Percentiles rank a stretch among this genome's conserved stretches.
These are phyloP conservation scores for Helicocarpus griseus DNA, from an alignment of 2,329 filamentous ascomycete species.

Conservation along the genomic window DNA sequence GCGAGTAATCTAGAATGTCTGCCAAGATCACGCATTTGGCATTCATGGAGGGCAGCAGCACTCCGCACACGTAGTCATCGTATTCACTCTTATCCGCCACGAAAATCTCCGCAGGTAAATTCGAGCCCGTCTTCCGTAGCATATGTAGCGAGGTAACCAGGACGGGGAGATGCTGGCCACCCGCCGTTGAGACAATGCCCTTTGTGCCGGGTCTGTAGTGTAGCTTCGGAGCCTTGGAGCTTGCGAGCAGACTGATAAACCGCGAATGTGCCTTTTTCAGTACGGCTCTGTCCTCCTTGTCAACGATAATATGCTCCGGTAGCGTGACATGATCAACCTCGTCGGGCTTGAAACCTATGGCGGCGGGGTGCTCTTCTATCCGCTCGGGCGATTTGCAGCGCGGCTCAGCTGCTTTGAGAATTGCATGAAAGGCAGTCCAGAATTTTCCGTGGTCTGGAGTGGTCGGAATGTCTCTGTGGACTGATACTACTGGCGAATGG, in stretches of 20 bases:
- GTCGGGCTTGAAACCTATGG: constrained; percentile 14
- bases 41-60: constrained; percentile 22
- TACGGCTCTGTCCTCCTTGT: constrained; percentile 8
- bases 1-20: constrained; percentile 26
- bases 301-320: constrained; percentile 11
- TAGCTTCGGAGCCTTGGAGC: constrained; percentile 7
- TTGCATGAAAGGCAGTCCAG: constrained; percentile 11
- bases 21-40: constrained; percentile 20
- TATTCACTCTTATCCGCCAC: constrained; percentile 20
- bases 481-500: neutral
- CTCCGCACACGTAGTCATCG: constrained; percentile 22
- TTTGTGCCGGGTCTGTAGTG: constrained; percentile 8
- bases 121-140: constrained; percentile 25
- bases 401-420: constrained; percentile 11
- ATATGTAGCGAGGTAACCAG: constrained; percentile 26
- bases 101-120: constrained; percentile 30
- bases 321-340: constrained; percentile 8
- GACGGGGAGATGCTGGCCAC: constrained; percentile 21
- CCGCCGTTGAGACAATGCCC: constrained; percentile 13
- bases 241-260: constrained; percentile 9
- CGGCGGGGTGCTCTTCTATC: constrained; percentile 8
- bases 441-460: constrained; percentile 10
- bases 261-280: constrained; percentile 11
- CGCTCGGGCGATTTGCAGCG: constrained; percentile 11
- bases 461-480: neutral